phyloP scores from a whole-genome alignment of 106 monocot genomes.

The Allium fistulosum region DNA sequence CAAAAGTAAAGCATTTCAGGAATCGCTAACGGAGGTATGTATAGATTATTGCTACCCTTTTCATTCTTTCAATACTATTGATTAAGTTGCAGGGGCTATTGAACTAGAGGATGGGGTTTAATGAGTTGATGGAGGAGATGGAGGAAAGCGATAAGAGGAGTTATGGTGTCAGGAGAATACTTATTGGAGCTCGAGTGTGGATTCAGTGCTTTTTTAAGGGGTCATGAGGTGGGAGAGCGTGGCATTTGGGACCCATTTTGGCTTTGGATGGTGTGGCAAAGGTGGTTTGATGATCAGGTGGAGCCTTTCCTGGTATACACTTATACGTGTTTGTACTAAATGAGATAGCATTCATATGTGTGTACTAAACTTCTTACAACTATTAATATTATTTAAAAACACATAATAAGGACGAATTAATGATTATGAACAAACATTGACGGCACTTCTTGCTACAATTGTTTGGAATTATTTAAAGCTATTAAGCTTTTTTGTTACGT shows the following conservation, averaged over 20 bases:
- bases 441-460: too few species aligned
- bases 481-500: too few species aligned
- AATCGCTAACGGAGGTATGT: conserved; percentile 72
- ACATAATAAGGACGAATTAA: too few species aligned
- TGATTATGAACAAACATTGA: too few species aligned
- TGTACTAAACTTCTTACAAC: too few species aligned
- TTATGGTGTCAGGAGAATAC: conserved; percentile 10
- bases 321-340: too few species aligned
- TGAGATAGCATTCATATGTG: too few species aligned
- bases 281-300: not conserved
- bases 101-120: not conserved
- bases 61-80: too few species aligned
- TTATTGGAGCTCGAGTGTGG: conserved; percentile 29
- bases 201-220: conserved; percentile 10
- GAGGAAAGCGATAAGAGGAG: conserved; percentile 4
- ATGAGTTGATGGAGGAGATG: not conserved
- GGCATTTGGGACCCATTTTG: conserved; percentile 24
- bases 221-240: not conserved
- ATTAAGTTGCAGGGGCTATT: not conserved
- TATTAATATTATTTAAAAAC: too few species aligned
- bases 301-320: too few species aligned
- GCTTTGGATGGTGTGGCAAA: not conserved
- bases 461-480: too few species aligned
- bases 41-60: not conserved
- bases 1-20: conserved; percentile 75